Evolutionary conservation across 2,329 filamentous ascomycete species (phyloP).

Genomic region (Sporothrix variecibatus): DNA sequence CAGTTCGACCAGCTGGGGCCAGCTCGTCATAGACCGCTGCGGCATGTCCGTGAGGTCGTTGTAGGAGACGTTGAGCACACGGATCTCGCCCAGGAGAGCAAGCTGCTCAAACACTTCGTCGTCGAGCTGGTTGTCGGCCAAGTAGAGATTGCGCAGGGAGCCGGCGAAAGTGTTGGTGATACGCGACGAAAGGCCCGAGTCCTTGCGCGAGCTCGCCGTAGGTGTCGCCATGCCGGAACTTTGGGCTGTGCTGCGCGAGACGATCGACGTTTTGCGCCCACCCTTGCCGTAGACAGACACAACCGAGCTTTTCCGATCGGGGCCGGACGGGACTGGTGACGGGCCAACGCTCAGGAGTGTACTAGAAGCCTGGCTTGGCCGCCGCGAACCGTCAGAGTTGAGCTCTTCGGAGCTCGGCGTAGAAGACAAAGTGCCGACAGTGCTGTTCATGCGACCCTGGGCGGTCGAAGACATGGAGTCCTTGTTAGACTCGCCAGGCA

Average conservation of each 20-base stretch:
- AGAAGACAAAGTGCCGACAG: slow-evolving; percentile 50
- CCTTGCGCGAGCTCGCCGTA: slow-evolving; percentile 67
- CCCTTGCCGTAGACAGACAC: slow-evolving; percentile 78
- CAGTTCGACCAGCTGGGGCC: slow-evolving; percentile 86
- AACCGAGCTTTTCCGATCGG: slow-evolving; percentile 77
- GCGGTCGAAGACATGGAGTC: slow-evolving; percentile 41
- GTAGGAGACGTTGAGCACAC: slow-evolving; percentile 90
- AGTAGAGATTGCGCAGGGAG: slow-evolving; percentile 78
- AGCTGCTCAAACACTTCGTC: slow-evolving; percentile 96
- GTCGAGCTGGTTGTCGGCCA: slow-evolving; percentile 91
- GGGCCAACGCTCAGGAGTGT: slow-evolving; percentile 74
- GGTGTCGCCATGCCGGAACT: slow-evolving; percentile 56
- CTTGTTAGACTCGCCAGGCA: slow-evolving; percentile 48
- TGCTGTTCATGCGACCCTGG: slow-evolving; percentile 43
- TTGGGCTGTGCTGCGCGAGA: slow-evolving; percentile 62
- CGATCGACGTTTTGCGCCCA: slow-evolving; percentile 80
- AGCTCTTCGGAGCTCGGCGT: slow-evolving; percentile 80
- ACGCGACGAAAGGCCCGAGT: slow-evolving; percentile 81
- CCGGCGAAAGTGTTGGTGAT: slow-evolving; percentile 84
- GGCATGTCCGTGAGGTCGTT: slow-evolving; percentile 94
- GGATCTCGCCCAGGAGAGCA: slow-evolving; percentile 76
- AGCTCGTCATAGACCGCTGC: slow-evolving; percentile 80
- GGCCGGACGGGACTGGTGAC: slow-evolving; percentile 63
- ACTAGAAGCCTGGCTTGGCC: slow-evolving; percentile 82
- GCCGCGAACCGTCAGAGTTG: slow-evolving; percentile 56